These are phyloP conservation scores for Pleurotus tuber-regium DNA, from an alignment of 768 basidiomycete species.

Conservation along the genomic window DNA sequence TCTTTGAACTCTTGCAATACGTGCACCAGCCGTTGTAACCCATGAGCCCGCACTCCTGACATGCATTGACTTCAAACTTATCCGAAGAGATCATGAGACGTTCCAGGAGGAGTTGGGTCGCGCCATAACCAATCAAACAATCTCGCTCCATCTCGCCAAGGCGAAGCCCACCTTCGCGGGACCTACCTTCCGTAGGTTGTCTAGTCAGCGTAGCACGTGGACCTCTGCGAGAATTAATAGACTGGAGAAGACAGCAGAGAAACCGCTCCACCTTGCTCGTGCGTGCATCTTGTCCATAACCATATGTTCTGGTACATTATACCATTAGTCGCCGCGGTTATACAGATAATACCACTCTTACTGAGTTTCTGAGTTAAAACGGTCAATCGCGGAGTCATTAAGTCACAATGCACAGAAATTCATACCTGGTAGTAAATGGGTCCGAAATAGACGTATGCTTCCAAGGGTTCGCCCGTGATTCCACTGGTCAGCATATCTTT, in stretches of 20 bases:
- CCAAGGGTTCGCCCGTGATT: constrained; percentile 94
- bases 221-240: constrained; percentile 50
- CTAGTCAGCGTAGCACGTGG: constrained; percentile 95
- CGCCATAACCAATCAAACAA: constrained; percentile 98
- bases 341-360: constrained; percentile 36
- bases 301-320: constrained; percentile 78
- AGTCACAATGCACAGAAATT: constrained; percentile 6
- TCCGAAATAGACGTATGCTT: constrained; percentile 98
- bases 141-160: constrained; percentile 99
- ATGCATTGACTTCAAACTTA: constrained; percentile 96
- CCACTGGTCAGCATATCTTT: constrained; percentile 99
- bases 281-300: constrained; percentile 99
- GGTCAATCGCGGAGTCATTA: constrained; percentile 12
- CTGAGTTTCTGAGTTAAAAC: constrained; percentile 76
- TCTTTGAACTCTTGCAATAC: constrained; percentile 97
- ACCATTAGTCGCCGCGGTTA: constrained; percentile 14
- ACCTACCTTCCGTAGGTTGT: constrained; percentile 98
- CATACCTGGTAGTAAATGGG: constrained; percentile 95
- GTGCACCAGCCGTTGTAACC: constrained; percentile 96
- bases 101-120: constrained; percentile 93
- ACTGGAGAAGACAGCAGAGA: constrained; percentile 12
- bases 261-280: constrained; percentile 71
- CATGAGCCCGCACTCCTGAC: constrained; percentile 91
- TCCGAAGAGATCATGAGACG: constrained; percentile 99
- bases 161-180: constrained; percentile 94